Evolutionary conservation across 306 rosid species (phyloP).

Genomic region (Begonia masoniana): DNA sequence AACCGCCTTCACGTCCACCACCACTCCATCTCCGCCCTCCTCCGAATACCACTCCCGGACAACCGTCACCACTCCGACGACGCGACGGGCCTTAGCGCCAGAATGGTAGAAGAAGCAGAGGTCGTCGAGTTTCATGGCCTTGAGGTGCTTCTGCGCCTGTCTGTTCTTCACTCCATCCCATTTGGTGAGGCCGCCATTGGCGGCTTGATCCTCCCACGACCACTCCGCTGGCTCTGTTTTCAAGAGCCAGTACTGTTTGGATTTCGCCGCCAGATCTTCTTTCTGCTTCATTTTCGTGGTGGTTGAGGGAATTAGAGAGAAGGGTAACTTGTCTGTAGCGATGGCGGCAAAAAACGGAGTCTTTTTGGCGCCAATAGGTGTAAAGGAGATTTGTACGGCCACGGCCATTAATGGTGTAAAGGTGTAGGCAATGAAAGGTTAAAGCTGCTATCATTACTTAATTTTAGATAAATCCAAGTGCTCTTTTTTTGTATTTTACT

Average conservation of each 20-base stretch:
- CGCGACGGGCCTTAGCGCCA: slow-evolving; percentile 62
- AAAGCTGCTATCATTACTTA: no score
- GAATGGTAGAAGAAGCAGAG: slow-evolving; percentile 86
- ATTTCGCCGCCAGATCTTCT: no score
- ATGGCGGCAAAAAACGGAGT: no score
- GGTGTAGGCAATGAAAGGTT: no score
- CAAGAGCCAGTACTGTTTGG: slow-evolving; percentile 38
- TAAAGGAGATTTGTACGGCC: no score
- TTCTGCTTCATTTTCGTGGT: no score
- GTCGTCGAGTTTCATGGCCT: slow-evolving; percentile 49
- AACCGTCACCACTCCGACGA: slow-evolving; percentile 65
- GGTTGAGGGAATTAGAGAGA: no score
- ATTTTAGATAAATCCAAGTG: no score
- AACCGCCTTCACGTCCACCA: slow-evolving; percentile 55
- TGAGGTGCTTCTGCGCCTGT: slow-evolving; percentile 73
- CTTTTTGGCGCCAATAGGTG: no score
- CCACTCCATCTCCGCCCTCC: slow-evolving; percentile 14
- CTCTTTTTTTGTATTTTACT: no score
- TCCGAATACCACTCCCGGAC: slow-evolving; percentile 40
- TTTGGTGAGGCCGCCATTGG: slow-evolving; percentile 50
- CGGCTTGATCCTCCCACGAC: slow-evolving; percentile 89
- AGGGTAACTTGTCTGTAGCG: no score
- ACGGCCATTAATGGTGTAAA: no score
- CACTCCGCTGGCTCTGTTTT: slow-evolving; percentile 77
- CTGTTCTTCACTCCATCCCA: slow-evolving; percentile 95